Evolutionary conservation across 2,329 filamentous ascomycete genomes (phyloP), one percentile per base, ranked within the genome.

Genomic region (Fonsecaea pedrosoi): DNA sequence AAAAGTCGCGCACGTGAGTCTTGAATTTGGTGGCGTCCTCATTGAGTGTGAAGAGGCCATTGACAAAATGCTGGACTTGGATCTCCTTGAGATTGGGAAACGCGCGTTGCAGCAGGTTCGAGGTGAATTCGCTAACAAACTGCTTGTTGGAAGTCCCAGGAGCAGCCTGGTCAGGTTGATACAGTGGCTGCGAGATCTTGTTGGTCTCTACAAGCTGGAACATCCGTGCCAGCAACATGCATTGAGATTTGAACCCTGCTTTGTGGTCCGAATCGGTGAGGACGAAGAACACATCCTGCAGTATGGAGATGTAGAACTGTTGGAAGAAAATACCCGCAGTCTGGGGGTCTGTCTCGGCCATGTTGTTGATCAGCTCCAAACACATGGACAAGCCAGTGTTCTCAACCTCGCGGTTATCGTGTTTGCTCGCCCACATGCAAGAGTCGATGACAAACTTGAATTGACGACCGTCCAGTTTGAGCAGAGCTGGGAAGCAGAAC

Each of bases 341-440:
- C 75, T 90, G 85, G 21, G 87, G 82, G 77, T 98, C 94, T 0
- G 93, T 91, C 74, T 97, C 94, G 8, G 94, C 92, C 83, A 99
- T 97, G 81, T 99, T 99, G 80, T 91, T 94, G 77, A 99, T 94
- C 71, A 99, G 85, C 81, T 99, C 95, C 72, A 97, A 88, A 79
- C 94, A 98, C 95, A 99, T 99, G 80, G 94, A 95, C 68, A 99
- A 87, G 68, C 95, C 95, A 45, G 95, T 96, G 72, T 92, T 92
- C 80, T 99, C 95, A 35, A 99, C 95, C 77, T 97, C 93, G 68
- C 95, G 91, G 81, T 99, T 99, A 82, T 99, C 95, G 80, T 99
- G 95, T 84, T 99, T 99, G 84, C 94, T 97, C n/a, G 96, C 95
- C 96, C 95, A 99, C 86, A 98, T 93, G 84, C 96, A 99, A 40